A percentile compares a stretch with the other conserved stretches of the same genome.
These are phyloP conservation scores for Candida incommunis DNA, from an alignment of 805 yeast species.

Conservation along the genomic window DNA sequence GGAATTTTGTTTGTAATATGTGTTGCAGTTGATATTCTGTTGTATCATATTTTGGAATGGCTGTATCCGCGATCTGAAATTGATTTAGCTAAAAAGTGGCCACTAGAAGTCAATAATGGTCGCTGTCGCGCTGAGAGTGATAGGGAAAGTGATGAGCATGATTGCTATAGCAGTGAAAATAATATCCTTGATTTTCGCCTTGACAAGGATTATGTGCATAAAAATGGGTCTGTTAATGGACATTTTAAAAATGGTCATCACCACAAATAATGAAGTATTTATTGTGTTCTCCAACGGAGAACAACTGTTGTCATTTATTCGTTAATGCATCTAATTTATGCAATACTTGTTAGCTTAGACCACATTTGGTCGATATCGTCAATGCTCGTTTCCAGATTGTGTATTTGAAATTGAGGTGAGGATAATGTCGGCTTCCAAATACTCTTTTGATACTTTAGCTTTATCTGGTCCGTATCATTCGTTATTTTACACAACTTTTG, in stretches of 20 bases:
- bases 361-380: background rate
- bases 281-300: too few species aligned
- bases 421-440: background rate
- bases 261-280: background rate
- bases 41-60: constrained; percentile 52
- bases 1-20: constrained; percentile 73
- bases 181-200: too few species aligned
- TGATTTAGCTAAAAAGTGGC: constrained; percentile 79
- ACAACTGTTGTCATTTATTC: too few species aligned
- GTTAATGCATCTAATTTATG: background rate
- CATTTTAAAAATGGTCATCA: too few species aligned
- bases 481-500: background rate
- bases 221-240: too few species aligned
- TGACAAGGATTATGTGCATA: too few species aligned
- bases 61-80: constrained; percentile 52
- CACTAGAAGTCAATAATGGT: too few species aligned
- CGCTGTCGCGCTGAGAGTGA: background rate
- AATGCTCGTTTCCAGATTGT: background rate
- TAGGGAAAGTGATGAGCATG: background rate
- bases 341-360: background rate
- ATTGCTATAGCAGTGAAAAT: too few species aligned
- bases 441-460: background rate
- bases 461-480: background rate
- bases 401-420: background rate
- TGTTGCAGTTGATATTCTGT: constrained; percentile 62